Percentiles rank a stretch among this genome's conserved stretches.
Evolutionary conservation across 2,329 filamentous ascomycete genomes (phyloP).

Genomic region (Colletotrichum liriopes): DNA sequence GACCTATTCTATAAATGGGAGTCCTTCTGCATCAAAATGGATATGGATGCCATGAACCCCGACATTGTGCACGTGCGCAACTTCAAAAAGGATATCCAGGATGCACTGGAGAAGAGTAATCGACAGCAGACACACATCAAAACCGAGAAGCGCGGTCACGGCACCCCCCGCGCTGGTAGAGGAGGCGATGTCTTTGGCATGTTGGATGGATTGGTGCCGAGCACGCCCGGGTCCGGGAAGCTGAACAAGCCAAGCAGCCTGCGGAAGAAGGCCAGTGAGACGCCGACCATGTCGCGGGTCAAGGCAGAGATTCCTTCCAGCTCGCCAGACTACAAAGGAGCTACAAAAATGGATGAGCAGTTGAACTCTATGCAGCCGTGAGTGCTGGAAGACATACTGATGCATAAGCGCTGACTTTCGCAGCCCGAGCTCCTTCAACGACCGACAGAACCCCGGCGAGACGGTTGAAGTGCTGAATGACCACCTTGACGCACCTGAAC

Average conservation of each 20-base stretch:
- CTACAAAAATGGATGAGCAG: slow-evolving; percentile 59
- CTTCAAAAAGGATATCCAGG: slow-evolving; percentile 90
- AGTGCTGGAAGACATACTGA: slow-evolving; percentile 41
- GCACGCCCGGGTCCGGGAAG: slow-evolving; percentile 64
- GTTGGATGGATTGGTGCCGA: slow-evolving; percentile 80
- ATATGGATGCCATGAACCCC: slow-evolving; percentile 81
- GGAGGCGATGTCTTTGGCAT: slow-evolving; percentile 86
- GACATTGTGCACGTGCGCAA: slow-evolving; percentile 80
- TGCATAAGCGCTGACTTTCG: neutral
- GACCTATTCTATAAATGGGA: slow-evolving; percentile 99
- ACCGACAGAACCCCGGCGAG: slow-evolving; percentile 85
- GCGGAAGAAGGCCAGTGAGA: slow-evolving; percentile 59
- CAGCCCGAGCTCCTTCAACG: slow-evolving; percentile 78
- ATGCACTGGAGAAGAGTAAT: slow-evolving; percentile 83
- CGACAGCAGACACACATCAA: slow-evolving; percentile 73
- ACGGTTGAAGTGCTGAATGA: slow-evolving; percentile 87
- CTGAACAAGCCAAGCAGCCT: slow-evolving; percentile 48
- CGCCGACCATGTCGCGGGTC: slow-evolving; percentile 63
- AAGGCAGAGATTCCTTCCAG: slow-evolving; percentile 62
- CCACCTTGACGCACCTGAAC: slow-evolving; percentile 77
- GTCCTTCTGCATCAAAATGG: slow-evolving; percentile 96
- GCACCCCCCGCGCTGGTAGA: slow-evolving; percentile 75
- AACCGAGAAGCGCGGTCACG: slow-evolving; percentile 73
- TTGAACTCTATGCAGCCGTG: slow-evolving; percentile 58
- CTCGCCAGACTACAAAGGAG: slow-evolving; percentile 59